Evolutionary conservation across 345 rosid genomes (phyloP).

Genomic region (Draba incana): DNA sequence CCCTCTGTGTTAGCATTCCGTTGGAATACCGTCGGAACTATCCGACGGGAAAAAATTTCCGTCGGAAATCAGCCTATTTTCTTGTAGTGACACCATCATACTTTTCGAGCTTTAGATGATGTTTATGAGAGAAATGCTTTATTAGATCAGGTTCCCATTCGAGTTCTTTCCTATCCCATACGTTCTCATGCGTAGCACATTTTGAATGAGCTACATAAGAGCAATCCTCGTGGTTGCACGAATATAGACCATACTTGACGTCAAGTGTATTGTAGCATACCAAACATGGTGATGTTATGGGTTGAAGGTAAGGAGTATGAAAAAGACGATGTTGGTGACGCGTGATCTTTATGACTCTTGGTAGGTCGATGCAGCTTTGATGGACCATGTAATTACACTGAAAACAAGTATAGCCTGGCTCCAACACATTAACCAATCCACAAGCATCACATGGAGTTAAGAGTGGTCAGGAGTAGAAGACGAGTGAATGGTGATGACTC

Average conservation of each 20-base stretch:
- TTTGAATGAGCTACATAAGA: constrained; percentile 9
- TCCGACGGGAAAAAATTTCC: no score
- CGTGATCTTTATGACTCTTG: constrained; percentile 21
- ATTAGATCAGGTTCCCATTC: background rate
- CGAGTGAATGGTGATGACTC: constrained; percentile 11
- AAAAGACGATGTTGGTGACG: constrained; percentile 19
- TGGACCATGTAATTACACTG: constrained; percentile 16
- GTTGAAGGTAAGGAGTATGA: background rate
- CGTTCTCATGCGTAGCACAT: constrained; percentile 11
- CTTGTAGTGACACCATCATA: background rate
- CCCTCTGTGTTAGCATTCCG: no score
- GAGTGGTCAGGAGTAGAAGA: background rate
- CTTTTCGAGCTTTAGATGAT: background rate
- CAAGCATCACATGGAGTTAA: constrained; percentile 30
- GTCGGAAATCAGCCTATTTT: no score
- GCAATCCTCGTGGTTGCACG: background rate
- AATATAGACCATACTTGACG: background rate
- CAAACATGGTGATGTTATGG: background rate
- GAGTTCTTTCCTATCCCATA: constrained; percentile 17
- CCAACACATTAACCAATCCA: background rate
- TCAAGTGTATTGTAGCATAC: background rate
- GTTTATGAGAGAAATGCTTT: background rate
- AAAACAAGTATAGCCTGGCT: constrained; percentile 4
- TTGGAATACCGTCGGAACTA: no score
- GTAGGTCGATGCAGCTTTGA: constrained; percentile 12